A percentile compares a stretch with the other conserved stretches of the same genome.
Conservation (phyloP, 1,139 yeast species). For the Yarrowia galli region DNA sequence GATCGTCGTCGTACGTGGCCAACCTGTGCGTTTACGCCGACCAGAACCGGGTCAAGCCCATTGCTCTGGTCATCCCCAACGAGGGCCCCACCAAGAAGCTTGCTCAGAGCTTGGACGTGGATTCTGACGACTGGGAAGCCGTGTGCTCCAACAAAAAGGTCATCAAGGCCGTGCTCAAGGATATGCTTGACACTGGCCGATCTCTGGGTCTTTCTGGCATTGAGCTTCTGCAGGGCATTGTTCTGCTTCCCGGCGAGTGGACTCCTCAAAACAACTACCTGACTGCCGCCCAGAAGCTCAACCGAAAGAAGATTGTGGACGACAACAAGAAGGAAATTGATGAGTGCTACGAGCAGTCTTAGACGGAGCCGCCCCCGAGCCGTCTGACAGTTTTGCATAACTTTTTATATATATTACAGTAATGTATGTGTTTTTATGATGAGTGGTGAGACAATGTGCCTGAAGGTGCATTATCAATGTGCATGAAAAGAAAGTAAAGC, state of each 20-base stretch:
- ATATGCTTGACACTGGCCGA: conserved; percentile 77
- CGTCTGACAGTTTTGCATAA: conserved; percentile 2
- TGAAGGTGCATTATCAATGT: too few relatives aligned
- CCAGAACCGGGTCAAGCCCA: conserved; percentile 81
- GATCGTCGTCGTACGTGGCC: conserved; percentile 77
- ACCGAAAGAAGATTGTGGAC: conserved; percentile 86
- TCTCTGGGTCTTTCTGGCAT: conserved; percentile 83
- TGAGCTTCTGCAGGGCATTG: conserved; percentile 81
- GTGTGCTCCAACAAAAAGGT: conserved; percentile 67
- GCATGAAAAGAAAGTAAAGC: too few relatives aligned
- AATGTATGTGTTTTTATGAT: conserved; percentile 10
- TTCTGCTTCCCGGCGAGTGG: conserved; percentile 90
- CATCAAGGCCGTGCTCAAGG: conserved; percentile 60
- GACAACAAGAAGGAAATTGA: conserved; percentile 52
- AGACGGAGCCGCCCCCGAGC: background rate
- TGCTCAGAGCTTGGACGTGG: conserved; percentile 60
- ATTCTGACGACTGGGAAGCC: conserved; percentile 57
- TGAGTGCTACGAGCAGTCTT: conserved; percentile 30
- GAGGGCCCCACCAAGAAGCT: conserved; percentile 69
- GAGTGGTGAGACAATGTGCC: too few relatives aligned
- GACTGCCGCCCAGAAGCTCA: conserved; percentile 95
- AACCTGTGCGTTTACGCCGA: conserved; percentile 96
- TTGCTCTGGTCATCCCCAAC: conserved; percentile 88
- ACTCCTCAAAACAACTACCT: conserved; percentile 95
- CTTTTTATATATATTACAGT: conserved; percentile 25